Evolutionary conservation across 2,329 filamentous ascomycete species (phyloP).

Genomic region (Arachnomyces sp.): DNA sequence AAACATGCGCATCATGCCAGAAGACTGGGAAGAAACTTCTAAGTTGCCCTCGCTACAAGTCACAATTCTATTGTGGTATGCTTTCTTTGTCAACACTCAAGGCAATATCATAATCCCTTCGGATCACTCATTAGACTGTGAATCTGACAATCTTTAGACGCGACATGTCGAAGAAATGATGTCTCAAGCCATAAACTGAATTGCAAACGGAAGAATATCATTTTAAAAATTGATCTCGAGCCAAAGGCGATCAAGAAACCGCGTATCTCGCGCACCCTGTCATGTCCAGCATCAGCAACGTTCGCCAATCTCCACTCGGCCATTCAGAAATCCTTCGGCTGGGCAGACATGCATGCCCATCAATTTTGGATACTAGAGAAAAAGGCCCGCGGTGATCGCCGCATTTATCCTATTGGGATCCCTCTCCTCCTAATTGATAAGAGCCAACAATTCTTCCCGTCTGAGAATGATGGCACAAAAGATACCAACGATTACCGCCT

Average conservation of each 20-base stretch:
- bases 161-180: not conserved
- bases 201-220: slow-evolving; percentile 14
- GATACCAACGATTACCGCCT: not conserved
- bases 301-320: slow-evolving; percentile 20
- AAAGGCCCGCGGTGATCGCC: not conserved
- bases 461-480: not conserved
- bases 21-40: too few species aligned
- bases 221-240: slow-evolving; percentile 16
- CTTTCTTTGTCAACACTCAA: not conserved
- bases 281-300: slow-evolving; percentile 15
- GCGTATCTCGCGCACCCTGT: slow-evolving; percentile 18
- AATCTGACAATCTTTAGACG: not conserved
- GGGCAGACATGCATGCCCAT: slow-evolving; percentile 18
- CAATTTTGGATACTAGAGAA: slow-evolving; percentile 15
- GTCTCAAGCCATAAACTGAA: not conserved
- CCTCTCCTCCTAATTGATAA: not conserved
- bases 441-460: too few species aligned
- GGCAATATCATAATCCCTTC: not conserved
- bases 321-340: slow-evolving; percentile 21
- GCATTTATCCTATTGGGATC: too few species aligned
- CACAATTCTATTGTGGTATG: not conserved
- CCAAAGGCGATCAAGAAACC: slow-evolving; percentile 14
- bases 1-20: too few species aligned
- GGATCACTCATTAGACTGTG: not conserved
- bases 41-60: not conserved